phyloP scores from a whole-genome alignment of 176 grass and related monocot species.

The Carex littledalei region DNA sequence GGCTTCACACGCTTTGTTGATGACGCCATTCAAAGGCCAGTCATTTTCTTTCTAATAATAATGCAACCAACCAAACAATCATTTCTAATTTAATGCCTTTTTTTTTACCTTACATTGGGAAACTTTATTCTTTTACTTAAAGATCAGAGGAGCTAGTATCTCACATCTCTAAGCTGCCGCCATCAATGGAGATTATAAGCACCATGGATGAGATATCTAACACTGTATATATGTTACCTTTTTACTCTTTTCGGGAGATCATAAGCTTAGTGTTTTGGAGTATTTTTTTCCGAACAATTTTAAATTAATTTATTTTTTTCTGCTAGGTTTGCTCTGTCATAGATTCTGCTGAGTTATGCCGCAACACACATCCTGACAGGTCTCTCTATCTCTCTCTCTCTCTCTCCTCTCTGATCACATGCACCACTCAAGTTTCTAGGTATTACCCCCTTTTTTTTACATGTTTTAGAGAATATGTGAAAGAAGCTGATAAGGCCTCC shows the following conservation, averaged over 20 bases:
- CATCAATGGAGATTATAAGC: slow-evolving; percentile 55
- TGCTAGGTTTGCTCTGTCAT: slow-evolving; percentile 77
- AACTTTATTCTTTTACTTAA: slow-evolving; percentile 12
- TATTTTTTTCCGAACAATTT: neutral
- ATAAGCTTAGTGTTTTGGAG: neutral
- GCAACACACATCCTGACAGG: slow-evolving; percentile 86
- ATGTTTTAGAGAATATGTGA: slow-evolving; percentile 68
- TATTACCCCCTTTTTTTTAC: neutral
- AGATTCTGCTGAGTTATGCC: slow-evolving; percentile 86
- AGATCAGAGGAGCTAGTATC: slow-evolving; percentile 77
- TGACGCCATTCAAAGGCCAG: slow-evolving; percentile 60
- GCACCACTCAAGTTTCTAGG: slow-evolving; percentile 1
- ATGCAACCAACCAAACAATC: no score
- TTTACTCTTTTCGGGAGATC: neutral
- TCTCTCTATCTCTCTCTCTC: neutral
- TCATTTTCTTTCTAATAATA: no score
- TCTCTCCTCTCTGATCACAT: neutral
- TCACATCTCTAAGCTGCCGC: slow-evolving; percentile 42
- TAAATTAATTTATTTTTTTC: neutral
- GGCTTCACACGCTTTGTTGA: slow-evolving; percentile 87
- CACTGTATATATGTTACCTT: slow-evolving; percentile 31
- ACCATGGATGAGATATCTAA: slow-evolving; percentile 96
- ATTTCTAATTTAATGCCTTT: no score
- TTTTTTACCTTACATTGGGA: no score
- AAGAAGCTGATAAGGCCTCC: slow-evolving; percentile 78